Base-by-base conservation (phyloP, 2,329 filamentous ascomycete genomes). In the Plectosphaerella cucumerina region DNA sequence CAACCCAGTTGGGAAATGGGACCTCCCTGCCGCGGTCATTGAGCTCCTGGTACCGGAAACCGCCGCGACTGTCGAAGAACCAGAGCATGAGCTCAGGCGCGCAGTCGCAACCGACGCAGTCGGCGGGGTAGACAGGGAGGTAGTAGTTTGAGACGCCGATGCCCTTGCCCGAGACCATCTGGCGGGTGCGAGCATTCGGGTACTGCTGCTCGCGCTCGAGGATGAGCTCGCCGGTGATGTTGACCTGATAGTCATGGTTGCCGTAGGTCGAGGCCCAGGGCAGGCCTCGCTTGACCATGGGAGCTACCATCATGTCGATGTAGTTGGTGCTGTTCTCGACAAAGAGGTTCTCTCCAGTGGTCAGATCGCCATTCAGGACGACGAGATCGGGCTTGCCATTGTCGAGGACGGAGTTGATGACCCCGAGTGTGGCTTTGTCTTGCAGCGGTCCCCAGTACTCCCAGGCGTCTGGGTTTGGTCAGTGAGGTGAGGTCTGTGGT, bases 31-130 rank as follows among this genome's bases (percentile, higher is more conserved):
- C 59, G 2, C 53, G 44, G 2, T 61, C 42, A 47, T 68, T 47
- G 44, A 54, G 57, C 55, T 67, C 60, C 53, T 76, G 74, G 57
- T 75, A 80, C 46, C 71, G 69, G 48, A 70, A 70, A 6, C 83
- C 83, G 34, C 84, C 84, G 18, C 78, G 73, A 50, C 75, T 80
- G 59, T 90, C 86, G 58, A 90, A 89, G 68, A 89, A 89, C 84
- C 85, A 90, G 2, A 90, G 69, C 1, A 89, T 60, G 41, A 76
- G 56, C 46, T 67, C 66, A 0, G 73, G 72, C 2, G 55, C 53
- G 51, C 72, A 75, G 3, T 52, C 49, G 11, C 50, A 49, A 5
- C 58, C 48, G 15, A 48, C 53, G 56, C 73, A 75, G 8, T 62
- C 54, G 4, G 59, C 48, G 1, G 65, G 60, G 42, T 73, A 73